phyloP scores from a whole-genome alignment of 1,284 basidiomycete genomes.

The Afroboletus lepidellus region DNA sequence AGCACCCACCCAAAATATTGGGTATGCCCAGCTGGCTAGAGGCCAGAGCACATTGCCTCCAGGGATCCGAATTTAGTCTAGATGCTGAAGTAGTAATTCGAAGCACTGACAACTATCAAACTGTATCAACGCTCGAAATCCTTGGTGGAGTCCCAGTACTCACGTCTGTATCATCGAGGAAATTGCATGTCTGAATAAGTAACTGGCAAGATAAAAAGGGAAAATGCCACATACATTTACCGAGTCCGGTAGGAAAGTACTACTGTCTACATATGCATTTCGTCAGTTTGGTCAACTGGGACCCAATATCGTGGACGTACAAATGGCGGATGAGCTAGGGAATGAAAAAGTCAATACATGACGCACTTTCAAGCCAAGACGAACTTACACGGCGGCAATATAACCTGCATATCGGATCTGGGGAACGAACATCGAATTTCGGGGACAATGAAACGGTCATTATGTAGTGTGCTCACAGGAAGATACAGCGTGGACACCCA shows the following conservation, averaged over 20 bases:
- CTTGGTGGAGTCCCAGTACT: not conserved
- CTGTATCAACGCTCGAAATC: not conserved
- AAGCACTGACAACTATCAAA: conserved; percentile 4
- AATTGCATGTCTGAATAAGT: not conserved
- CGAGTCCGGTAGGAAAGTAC: not conserved
- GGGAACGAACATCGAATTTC: not conserved
- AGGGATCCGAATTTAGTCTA: not conserved
- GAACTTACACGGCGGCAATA: not conserved
- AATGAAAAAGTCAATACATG: not conserved
- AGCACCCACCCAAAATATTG: not conserved
- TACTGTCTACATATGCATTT: not conserved
- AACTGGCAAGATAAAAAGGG: not conserved
- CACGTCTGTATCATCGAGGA: not conserved
- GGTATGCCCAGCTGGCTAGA: not conserved
- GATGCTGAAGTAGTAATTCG: not conserved
- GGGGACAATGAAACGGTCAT: not conserved
- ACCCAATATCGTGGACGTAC: not conserved
- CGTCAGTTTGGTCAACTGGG: not conserved
- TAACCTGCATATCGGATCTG: not conserved
- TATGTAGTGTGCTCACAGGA: not conserved
- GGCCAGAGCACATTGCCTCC: not conserved
- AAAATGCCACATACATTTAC: not conserved
- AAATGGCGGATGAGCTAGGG: not conserved
- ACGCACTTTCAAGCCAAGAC: not conserved
- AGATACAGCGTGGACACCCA: not conserved